These are phyloP conservation scores for Hypsizygus ulmarius DNA, from an alignment of 1,284 basidiomycete genomes.

Conservation along the genomic window DNA sequence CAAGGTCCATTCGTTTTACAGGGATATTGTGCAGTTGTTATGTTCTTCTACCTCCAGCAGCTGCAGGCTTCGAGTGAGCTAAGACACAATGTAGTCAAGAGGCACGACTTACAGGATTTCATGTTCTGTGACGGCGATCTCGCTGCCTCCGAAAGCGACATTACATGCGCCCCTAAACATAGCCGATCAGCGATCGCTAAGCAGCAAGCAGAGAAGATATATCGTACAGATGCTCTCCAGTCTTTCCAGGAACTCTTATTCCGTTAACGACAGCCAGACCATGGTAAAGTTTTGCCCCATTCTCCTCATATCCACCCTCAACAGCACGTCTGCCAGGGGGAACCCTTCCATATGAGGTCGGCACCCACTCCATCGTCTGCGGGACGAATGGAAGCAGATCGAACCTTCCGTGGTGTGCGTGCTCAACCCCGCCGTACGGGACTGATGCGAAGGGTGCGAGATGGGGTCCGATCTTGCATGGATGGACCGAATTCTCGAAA, in stretches of 20 bases:
- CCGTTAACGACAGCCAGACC: slow-evolving; percentile 47
- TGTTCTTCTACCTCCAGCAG: slow-evolving; percentile 24
- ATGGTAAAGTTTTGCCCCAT: slow-evolving; percentile 50
- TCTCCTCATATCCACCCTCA: slow-evolving; percentile 53
- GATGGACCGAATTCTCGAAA: slow-evolving; percentile 64
- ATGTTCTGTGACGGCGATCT: slow-evolving; percentile 18
- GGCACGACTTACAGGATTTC: slow-evolving; percentile 19
- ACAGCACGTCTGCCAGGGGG: slow-evolving; percentile 52
- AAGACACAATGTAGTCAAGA: not conserved
- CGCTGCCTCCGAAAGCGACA: slow-evolving; percentile 29
- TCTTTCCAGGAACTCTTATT: slow-evolving; percentile 67
- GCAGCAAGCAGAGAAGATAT: slow-evolving; percentile 11
- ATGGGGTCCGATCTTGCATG: slow-evolving; percentile 70
- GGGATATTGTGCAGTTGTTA: slow-evolving; percentile 1
- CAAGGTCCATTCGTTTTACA: slow-evolving; percentile 8
- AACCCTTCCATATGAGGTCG: slow-evolving; percentile 53
- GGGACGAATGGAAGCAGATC: slow-evolving; percentile 69
- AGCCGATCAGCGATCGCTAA: slow-evolving; percentile 1
- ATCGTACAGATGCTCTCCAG: slow-evolving; percentile 67
- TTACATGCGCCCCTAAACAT: slow-evolving; percentile 19
- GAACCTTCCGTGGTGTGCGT: slow-evolving; percentile 58
- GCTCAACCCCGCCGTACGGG: slow-evolving; percentile 61
- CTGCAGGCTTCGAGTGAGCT: slow-evolving; percentile 12
- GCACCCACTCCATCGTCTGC: slow-evolving; percentile 69
- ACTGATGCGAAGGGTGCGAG: slow-evolving; percentile 55